Conservation (phyloP, 305 asterid species). For the Andrographis paniculata region DNA sequence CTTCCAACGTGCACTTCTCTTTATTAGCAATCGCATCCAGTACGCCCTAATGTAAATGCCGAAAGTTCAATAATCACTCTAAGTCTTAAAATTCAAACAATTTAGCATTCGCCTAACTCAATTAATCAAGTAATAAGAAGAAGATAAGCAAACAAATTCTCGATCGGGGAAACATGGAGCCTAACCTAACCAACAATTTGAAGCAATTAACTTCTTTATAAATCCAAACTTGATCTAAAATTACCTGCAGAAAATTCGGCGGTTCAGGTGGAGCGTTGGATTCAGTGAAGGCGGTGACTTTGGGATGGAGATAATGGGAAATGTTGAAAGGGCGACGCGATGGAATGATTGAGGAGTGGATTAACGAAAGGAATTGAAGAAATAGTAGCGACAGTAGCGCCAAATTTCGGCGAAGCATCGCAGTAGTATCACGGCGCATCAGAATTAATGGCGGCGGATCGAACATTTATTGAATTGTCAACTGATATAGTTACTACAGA, state of each 20-base stretch:
- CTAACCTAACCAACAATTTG: background rate
- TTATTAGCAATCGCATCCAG: slow-evolving; percentile 43
- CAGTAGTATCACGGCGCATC: slow-evolving; percentile 1
- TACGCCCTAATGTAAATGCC: slow-evolving; percentile 33
- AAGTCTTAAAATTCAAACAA: background rate
- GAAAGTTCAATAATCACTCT: too few species aligned
- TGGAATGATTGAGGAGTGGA: slow-evolving; percentile 26
- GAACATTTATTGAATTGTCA: background rate
- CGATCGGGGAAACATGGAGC: slow-evolving; percentile 2
- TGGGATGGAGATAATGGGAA: slow-evolving; percentile 51
- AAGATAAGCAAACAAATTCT: too few species aligned
- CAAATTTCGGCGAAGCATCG: slow-evolving; percentile 18
- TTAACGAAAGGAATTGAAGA: slow-evolving; percentile 20
- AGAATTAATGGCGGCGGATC: slow-evolving; percentile 1
- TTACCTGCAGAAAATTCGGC: slow-evolving; percentile 41
- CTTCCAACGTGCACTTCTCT: slow-evolving; percentile 62
- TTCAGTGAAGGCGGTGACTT: slow-evolving; percentile 28
- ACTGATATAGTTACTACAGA: background rate
- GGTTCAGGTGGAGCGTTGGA: slow-evolving; percentile 26
- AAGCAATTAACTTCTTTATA: background rate
- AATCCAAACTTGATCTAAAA: background rate
- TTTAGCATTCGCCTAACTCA: background rate
- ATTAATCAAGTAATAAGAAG: background rate
- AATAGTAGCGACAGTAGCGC: slow-evolving; percentile 19
- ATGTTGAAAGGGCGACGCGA: slow-evolving; percentile 40